phyloP scores from a whole-genome alignment of 176 grass and related monocot species.

The Alopecurus myosuroides region DNA sequence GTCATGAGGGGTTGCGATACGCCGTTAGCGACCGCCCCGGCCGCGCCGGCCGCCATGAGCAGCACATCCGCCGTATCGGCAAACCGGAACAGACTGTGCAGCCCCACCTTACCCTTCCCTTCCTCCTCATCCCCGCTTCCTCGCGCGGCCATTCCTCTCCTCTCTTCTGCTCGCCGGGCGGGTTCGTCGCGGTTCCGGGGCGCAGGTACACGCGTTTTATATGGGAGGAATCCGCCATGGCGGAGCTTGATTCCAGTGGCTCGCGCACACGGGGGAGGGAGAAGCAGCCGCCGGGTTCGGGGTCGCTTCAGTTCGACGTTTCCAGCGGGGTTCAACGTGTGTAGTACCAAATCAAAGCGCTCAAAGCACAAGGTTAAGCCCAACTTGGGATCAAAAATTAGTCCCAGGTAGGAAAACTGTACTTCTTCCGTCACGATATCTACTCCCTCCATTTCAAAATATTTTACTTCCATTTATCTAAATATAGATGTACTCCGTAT shows the following conservation, averaged over 20 bases:
- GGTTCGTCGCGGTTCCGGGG: not conserved
- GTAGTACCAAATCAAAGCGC: not conserved
- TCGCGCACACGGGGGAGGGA: not conserved
- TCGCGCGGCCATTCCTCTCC: not conserved
- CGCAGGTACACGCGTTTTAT: not conserved
- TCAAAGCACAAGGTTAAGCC: not conserved
- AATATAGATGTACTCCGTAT: too few species aligned
- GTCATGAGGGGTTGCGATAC: slow-evolving; percentile 43
- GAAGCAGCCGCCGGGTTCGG: not conserved
- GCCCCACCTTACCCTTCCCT: not conserved
- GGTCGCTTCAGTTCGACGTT: not conserved
- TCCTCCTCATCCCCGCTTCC: not conserved
- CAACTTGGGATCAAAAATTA: not conserved
- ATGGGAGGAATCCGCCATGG: not conserved
- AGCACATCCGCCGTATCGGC: slow-evolving; percentile 16
- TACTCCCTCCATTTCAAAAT: too few species aligned
- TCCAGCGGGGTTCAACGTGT: not conserved
- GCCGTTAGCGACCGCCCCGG: slow-evolving; percentile 15
- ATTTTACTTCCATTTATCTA: too few species aligned
- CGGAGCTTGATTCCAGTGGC: not conserved
- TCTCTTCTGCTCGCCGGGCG: not conserved
- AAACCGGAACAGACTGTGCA: slow-evolving; percentile 40
- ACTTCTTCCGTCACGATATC: too few species aligned
- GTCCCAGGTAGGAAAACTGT: not conserved
- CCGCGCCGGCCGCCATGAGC: slow-evolving; percentile 18